Evolutionary conservation across 768 basidiomycete species (phyloP).

Genomic region (Trichaptum fuscoviolaceum): DNA sequence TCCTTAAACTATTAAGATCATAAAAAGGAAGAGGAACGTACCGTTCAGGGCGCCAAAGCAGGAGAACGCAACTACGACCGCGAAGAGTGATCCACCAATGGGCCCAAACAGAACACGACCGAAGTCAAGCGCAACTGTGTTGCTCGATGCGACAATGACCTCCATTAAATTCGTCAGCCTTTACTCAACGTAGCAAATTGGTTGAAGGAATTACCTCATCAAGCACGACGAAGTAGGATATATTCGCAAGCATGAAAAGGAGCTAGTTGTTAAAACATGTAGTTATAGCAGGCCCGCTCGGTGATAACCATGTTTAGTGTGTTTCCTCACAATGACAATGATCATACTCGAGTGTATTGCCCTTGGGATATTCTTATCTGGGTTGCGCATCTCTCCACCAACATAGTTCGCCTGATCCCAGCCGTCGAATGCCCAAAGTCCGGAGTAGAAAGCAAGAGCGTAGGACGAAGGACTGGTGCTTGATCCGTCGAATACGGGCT

Average conservation of each 20-base stretch:
- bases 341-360: conserved; percentile 90
- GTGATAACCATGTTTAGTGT: neutral
- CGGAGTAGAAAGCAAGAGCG: conserved; percentile 92
- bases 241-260: conserved; percentile 76
- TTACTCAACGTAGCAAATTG: neutral
- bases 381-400: conserved; percentile 79
- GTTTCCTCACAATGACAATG: conserved; percentile 58
- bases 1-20: conserved; percentile 8
- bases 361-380: conserved; percentile 81
- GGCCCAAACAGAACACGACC: conserved; percentile 83
- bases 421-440: conserved; percentile 93
- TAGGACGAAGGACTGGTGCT: conserved; percentile 78
- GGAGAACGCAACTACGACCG: conserved; percentile 87
- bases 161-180: conserved; percentile 8
- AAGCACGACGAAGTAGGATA: conserved; percentile 92
- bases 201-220: conserved; percentile 48
- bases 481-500: conserved; percentile 67
- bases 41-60: conserved; percentile 95
- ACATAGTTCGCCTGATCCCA: conserved; percentile 95
- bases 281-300: conserved; percentile 7
- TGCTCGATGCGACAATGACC: conserved; percentile 58
- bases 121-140: conserved; percentile 89
- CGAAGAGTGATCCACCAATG: conserved; percentile 82
- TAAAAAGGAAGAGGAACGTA: conserved; percentile 22
- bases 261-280: conserved; percentile 32